A percentile compares a stretch with the other conserved stretches of the same genome.
Conservation (phyloP, 805 yeast genomes). For the Lipomyces yamanashiensis region DNA sequence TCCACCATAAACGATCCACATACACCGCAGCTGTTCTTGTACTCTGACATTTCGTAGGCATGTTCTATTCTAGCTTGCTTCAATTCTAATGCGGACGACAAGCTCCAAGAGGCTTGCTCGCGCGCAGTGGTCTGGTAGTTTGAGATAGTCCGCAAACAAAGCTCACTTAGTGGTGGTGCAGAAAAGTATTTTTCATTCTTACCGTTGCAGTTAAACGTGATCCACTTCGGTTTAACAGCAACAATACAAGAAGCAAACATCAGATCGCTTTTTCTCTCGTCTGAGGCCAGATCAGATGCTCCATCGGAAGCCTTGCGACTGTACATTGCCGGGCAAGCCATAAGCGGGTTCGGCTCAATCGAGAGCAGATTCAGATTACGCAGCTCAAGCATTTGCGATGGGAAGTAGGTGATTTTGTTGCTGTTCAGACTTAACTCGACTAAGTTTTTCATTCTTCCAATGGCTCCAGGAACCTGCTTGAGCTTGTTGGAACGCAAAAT, state of each 20-base stretch:
- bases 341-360: conserved; percentile 47
- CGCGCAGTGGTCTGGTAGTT: conserved; percentile 28
- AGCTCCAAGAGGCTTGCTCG: conserved; percentile 38
- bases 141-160: conserved; percentile 38
- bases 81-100: conserved; percentile 13
- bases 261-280: conserved; percentile 14
- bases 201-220: not conserved
- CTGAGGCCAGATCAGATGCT: not conserved
- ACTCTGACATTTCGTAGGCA: conserved; percentile 35
- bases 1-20: conserved; percentile 40
- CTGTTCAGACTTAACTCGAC: conserved; percentile 46
- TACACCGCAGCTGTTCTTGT: conserved; percentile 41
- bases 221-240: conserved; percentile 6
- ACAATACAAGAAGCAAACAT: not conserved
- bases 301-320: not conserved
- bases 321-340: conserved; percentile 35
- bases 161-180: conserved; percentile 31
- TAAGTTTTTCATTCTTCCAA: conserved; percentile 43
- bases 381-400: conserved; percentile 45
- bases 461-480: conserved; percentile 43
- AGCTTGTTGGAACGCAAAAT: conserved; percentile 46
- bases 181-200: not conserved
- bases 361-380: conserved; percentile 41
- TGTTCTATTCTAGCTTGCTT: conserved; percentile 32
- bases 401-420: conserved; percentile 45